These are phyloP conservation scores for Sarocladiaceae sp. DNA, from an alignment of 2,329 filamentous ascomycete species.

Conservation along the genomic window DNA sequence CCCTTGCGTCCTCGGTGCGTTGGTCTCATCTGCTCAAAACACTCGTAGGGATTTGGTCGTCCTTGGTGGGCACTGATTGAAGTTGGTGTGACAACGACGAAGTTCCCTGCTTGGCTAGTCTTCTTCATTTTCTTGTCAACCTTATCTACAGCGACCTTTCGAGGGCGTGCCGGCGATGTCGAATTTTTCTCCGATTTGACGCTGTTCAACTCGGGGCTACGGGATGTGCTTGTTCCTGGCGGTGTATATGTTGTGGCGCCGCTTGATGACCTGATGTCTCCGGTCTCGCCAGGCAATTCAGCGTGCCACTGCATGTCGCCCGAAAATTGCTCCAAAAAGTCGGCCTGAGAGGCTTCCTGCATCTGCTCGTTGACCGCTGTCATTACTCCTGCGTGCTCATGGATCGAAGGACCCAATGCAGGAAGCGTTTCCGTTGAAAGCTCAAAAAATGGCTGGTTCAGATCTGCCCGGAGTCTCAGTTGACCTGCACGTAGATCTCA, in stretches of 20 bases:
- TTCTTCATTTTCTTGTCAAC: slow-evolving; percentile 45
- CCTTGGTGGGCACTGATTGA: slow-evolving; percentile 45
- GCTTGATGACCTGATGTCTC: not conserved
- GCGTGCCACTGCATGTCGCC: too few species aligned
- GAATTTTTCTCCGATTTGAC: slow-evolving; percentile 21
- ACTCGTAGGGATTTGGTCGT: slow-evolving; percentile 46
- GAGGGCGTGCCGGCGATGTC: slow-evolving; percentile 27
- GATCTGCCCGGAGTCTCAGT: too few species aligned
- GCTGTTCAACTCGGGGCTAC: slow-evolving; percentile 23
- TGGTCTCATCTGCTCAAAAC: slow-evolving; percentile 43
- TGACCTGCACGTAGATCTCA: too few species aligned
- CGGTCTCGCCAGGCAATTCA: too few species aligned
- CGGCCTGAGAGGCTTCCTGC: too few species aligned
- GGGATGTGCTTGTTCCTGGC: slow-evolving; percentile 17
- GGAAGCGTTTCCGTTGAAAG: too few species aligned
- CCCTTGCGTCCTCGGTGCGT: slow-evolving; percentile 42
- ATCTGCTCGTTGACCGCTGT: too few species aligned
- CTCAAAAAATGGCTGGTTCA: too few species aligned
- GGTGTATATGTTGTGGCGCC: not conserved
- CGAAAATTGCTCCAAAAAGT: too few species aligned
- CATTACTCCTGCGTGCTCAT: too few species aligned
- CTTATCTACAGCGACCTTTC: slow-evolving; percentile 37
- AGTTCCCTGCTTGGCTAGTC: slow-evolving; percentile 35
- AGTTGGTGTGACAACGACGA: slow-evolving; percentile 49
- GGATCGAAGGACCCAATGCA: too few species aligned